Percentiles rank a stretch among this genome's conserved stretches.
These are phyloP conservation scores for Orobanche coerulescens DNA, from an alignment of 257 asterid species.

Conservation along the genomic window DNA sequence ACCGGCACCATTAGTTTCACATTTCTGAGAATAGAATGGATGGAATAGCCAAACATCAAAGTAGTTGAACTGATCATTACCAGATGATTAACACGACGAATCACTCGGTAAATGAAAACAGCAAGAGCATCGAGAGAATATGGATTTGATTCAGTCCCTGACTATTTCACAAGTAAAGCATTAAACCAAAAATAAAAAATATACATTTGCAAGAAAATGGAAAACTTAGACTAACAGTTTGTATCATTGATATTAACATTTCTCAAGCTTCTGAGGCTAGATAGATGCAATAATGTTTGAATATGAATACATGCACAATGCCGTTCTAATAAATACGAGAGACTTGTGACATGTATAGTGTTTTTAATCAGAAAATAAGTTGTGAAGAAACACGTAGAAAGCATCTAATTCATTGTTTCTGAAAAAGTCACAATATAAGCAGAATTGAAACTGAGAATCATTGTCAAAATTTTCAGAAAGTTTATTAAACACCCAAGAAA, in stretches of 20 bases:
- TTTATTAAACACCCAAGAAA: neutral
- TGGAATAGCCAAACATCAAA: constrained; percentile 5
- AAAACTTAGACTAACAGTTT: no score
- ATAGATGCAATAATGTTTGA: constrained; percentile 2
- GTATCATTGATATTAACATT: no score
- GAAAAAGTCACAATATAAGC: neutral
- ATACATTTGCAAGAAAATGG: constrained; percentile 4
- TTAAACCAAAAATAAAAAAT: constrained; percentile 7
- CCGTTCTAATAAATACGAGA: neutral
- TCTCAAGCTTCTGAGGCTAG: constrained; percentile 15
- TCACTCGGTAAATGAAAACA: constrained; percentile 77
- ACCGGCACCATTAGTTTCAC: constrained; percentile 15
- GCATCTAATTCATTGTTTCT: neutral
- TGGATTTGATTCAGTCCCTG: constrained; percentile 90
- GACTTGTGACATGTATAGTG: neutral
- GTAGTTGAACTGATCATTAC: constrained; percentile 34
- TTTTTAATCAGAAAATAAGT: neutral
- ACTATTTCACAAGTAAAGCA: constrained; percentile 16
- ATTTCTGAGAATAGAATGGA: neutral
- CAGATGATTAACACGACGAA: constrained; percentile 85
- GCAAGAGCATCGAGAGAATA: constrained; percentile 88
- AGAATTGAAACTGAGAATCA: constrained; percentile 2
- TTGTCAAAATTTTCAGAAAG: neutral
- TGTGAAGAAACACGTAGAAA: constrained; percentile 7
- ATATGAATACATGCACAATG: neutral